phyloP scores from a whole-genome alignment of 371 early-diverging fungal genomes.

The Mucor velutinosus region DNA sequence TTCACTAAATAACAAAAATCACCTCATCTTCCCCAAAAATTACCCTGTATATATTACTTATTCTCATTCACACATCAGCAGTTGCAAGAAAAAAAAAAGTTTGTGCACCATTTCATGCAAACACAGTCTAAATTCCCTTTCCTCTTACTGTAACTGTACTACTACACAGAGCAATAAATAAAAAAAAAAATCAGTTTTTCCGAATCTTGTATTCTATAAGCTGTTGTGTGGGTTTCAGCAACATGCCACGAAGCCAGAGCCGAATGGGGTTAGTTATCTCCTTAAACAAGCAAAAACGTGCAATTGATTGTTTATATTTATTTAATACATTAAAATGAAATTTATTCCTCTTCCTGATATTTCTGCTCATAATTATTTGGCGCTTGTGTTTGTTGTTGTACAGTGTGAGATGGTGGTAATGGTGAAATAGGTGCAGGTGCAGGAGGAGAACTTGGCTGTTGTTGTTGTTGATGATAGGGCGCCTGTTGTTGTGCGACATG shows the following conservation, averaged over 20 bases:
- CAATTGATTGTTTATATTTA: background rate
- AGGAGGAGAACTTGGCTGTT: background rate
- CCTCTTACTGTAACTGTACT: background rate
- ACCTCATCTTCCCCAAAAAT: background rate
- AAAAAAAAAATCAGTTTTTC: background rate
- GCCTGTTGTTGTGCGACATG: background rate
- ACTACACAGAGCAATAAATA: background rate
- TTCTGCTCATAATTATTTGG: conserved; percentile 9
- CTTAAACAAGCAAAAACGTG: background rate
- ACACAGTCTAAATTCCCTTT: background rate
- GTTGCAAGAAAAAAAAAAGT: background rate
- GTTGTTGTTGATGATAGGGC: background rate
- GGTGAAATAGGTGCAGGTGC: background rate
- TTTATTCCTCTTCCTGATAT: background rate
- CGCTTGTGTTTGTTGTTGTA: background rate
- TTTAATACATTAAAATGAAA: background rate
- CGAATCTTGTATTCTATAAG: no score
- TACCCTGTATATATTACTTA: background rate
- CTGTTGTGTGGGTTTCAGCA: no score
- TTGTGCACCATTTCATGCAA: background rate
- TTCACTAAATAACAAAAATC: conserved; percentile 26
- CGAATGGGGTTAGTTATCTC: background rate
- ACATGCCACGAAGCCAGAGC: no score
- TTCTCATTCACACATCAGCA: background rate
- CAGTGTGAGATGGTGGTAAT: background rate